These are phyloP conservation scores for Flaveria robusta DNA, from an alignment of 129 eudicot genomes.

Conservation along the genomic window DNA sequence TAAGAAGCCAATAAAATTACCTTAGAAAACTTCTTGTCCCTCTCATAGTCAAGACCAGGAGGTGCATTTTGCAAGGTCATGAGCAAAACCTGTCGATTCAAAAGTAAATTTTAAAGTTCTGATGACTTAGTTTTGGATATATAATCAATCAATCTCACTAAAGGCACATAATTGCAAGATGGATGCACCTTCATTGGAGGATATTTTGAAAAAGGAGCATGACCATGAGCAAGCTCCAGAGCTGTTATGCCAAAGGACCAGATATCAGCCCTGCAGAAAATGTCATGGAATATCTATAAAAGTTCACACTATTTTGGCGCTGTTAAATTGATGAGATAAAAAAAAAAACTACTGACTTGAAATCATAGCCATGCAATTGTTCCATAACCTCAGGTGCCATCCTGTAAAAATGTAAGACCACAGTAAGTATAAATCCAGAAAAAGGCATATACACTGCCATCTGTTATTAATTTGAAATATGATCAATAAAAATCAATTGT, in stretches of 20 bases:
- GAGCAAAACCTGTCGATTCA: slow-evolving; percentile 16
- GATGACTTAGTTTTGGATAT: background rate
- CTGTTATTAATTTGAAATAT: background rate
- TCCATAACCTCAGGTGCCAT: background rate
- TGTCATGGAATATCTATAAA: slow-evolving; percentile 15
- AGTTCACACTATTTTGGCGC: no score
- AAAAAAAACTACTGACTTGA: background rate
- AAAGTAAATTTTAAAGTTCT: background rate
- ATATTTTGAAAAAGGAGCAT: slow-evolving; percentile 96
- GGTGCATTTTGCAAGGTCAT: slow-evolving; percentile 24
- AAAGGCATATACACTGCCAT: background rate
- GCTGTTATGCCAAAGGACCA: slow-evolving; percentile 99
- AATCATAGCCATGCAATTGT: background rate
- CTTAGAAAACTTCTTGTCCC: slow-evolving; percentile 17
- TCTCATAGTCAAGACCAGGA: slow-evolving; percentile 21
- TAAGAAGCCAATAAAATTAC: background rate
- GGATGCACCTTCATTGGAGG: slow-evolving; percentile 93
- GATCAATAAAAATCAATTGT: background rate
- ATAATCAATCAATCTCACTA: background rate
- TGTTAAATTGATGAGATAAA: no score
- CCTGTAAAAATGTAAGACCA: background rate
- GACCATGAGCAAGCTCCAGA: slow-evolving; percentile 97
- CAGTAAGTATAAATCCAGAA: background rate
- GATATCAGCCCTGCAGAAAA: slow-evolving; percentile 81
- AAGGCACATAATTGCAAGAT: background rate